Conservation (phyloP, 2,329 filamentous ascomycete genomes). For the Emmonsiellopsis sp. region DNA sequence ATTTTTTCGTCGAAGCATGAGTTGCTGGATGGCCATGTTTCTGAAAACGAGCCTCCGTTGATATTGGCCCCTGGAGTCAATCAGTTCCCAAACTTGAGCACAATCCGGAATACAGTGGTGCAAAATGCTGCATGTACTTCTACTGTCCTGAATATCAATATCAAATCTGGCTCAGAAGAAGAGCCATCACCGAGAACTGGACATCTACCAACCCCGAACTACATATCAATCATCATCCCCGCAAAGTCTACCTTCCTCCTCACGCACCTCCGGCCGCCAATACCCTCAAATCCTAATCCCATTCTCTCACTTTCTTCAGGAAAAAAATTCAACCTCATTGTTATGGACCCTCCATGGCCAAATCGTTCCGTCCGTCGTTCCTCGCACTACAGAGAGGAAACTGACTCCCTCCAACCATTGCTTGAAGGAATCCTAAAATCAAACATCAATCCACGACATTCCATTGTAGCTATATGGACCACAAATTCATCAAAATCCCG, state of each 20-base stretch:
- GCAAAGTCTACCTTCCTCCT: constrained; percentile 41
- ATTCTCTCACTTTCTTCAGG: constrained; percentile 18
- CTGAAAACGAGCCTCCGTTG: constrained; percentile 17
- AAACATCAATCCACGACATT: constrained; percentile 28
- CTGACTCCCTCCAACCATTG: constrained; percentile 20
- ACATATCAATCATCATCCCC: constrained; percentile 38
- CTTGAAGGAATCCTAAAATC: constrained; percentile 37
- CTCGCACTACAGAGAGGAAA: constrained; percentile 34
- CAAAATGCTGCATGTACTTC: constrained; percentile 22
- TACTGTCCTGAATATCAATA: constrained; percentile 12
- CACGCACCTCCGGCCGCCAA: constrained; percentile 20
- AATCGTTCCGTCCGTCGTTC: constrained; percentile 51
- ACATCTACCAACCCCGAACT: neutral
- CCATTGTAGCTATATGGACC: constrained; percentile 51
- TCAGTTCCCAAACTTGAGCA: constrained; percentile 17
- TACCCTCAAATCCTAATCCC: constrained; percentile 6
- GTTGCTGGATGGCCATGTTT: neutral
- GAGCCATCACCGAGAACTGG: constrained; percentile 3
- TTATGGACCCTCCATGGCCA: constrained; percentile 57
- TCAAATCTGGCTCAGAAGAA: neutral
- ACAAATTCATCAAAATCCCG: constrained; percentile 49
- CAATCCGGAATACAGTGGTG: constrained; percentile 18
- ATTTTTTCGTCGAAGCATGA: neutral
- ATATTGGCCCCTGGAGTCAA: constrained; percentile 27
- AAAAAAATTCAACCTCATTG: constrained; percentile 47